Evolutionary conservation across 176 grass and related monocot genomes (phyloP), one percentile per base, ranked within the genome.

Genomic region (Rhipidocladum racemiflorum): DNA sequence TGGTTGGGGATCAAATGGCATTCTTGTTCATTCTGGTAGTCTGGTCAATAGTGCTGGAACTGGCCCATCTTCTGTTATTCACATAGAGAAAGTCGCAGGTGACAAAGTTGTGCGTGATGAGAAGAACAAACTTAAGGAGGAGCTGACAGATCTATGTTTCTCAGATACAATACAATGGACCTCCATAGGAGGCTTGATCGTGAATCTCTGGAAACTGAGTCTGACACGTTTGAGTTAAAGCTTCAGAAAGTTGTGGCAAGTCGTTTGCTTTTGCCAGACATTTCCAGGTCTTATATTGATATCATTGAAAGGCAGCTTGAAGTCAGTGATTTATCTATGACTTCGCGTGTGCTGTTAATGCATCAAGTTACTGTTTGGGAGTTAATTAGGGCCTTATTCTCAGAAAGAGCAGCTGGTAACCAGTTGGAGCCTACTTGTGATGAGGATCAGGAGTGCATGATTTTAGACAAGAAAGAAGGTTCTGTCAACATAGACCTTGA

Each of bases 1-100:
- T 76, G 92, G 90, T 39, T 98, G 96, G 92, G 95, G 96, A 65
- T 90, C 92, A 45, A 98, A 95, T 83, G 96, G 92, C 63, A 72
- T 95, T 43, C 89, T 98, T 84, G 79, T 98, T 67, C 96, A 98
- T 89, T 86, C 88, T 73, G 96, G 96, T 46, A 93, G 84, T 81
- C 85, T 87, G 24, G 84, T 95, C 72, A 76, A 68, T 71, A 85
- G 71, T 70, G 74, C 91, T 44, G 81, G 85, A 43, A 70, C 45
- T 10, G 76, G 92, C 35, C 74, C 95, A 81, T 98, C 92, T 87
- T 98, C 96, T 79, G 68, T 93, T 59, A 80, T 98, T 81, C 81
- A 93, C 64, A 65, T 98, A 74, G 89, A 98, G 67, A 98, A 91
- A 81, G 85, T 98, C 74, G 90, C 82, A 42, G 43, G 62, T 18